These are phyloP conservation scores for Aureobasidium sp. DNA, from an alignment of 2,329 filamentous ascomycete genomes.

Conservation along the genomic window DNA sequence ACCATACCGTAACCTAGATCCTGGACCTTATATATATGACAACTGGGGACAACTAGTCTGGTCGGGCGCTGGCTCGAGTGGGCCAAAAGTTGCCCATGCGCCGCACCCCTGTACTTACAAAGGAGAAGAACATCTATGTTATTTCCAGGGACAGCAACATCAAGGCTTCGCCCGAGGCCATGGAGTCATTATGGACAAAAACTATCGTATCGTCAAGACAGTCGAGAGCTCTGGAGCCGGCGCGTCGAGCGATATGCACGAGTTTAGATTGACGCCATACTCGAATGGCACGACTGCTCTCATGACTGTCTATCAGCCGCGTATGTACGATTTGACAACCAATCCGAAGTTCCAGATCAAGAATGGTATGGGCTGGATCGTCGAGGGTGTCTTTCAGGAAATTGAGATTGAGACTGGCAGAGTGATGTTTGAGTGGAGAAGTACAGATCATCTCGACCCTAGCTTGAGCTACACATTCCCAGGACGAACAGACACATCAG, in stretches of 20 bases:
- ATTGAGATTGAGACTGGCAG: conserved; percentile 61
- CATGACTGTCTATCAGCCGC: conserved; percentile 42
- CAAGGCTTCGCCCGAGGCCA: conserved; percentile 58
- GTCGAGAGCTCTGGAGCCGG: conserved; percentile 44
- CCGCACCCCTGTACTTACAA: conserved; percentile 56
- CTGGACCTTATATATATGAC: conserved; percentile 59
- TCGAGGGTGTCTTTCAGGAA: conserved; percentile 61
- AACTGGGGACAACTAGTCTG: conserved; percentile 57
- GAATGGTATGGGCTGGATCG: conserved; percentile 55
- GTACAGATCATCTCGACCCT: conserved; percentile 61
- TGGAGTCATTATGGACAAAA: conserved; percentile 58
- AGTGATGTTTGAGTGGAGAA: conserved; percentile 66
- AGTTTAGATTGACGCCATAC: conserved; percentile 53
- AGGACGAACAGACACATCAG: conserved; percentile 45
- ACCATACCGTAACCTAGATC: conserved; percentile 54
- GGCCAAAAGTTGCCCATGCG: conserved; percentile 55
- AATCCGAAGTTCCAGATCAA: conserved; percentile 40
- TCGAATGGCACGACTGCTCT: conserved; percentile 44
- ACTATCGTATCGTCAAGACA: conserved; percentile 55
- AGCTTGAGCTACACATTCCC: conserved; percentile 53
- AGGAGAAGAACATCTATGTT: conserved; percentile 56
- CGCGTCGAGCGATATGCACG: conserved; percentile 58
- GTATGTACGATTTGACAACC: conserved; percentile 51
- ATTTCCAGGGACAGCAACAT: conserved; percentile 58
- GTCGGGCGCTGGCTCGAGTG: conserved; percentile 54